Conservation (phyloP, 257 asterid genomes). For the Nicotiana tomentosiformis region DNA sequence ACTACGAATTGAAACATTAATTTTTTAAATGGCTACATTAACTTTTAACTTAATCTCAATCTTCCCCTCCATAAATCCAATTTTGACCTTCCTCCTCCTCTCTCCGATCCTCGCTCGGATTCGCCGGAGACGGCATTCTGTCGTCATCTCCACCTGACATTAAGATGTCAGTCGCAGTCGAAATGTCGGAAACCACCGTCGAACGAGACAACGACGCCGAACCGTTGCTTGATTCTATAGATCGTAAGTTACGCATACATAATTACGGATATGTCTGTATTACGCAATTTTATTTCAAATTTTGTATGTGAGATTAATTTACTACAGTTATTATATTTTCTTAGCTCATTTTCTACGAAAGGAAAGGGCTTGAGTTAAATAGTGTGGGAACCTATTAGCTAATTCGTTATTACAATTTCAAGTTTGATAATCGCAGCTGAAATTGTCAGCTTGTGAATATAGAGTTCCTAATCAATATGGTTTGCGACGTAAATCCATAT, state of each 20-base stretch:
- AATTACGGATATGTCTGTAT: neutral
- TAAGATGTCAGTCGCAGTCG: conserved; percentile 52
- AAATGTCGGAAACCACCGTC: conserved; percentile 27
- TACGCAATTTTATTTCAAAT: neutral
- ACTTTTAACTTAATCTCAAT: conserved; percentile 26
- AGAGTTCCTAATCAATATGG: neutral
- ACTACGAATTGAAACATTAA: neutral
- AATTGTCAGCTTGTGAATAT: neutral
- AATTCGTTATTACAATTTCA: neutral
- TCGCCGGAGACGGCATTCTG: conserved; percentile 13
- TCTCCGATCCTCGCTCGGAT: conserved; percentile 12
- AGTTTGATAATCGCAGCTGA: neutral
- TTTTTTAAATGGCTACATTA: conserved; percentile 33
- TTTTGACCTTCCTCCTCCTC: conserved; percentile 30
- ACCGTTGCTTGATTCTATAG: conserved; percentile 49
- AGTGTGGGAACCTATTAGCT: neutral
- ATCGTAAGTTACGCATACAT: conserved; percentile 42
- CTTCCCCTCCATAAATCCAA: conserved; percentile 33
- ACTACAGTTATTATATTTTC: neutral
- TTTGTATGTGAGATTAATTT: neutral
- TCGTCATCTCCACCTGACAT: conserved; percentile 15
- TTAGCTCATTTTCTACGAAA: neutral
- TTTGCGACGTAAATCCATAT: neutral
- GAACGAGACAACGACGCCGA: conserved; percentile 48
- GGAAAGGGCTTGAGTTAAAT: no score